Evolutionary conservation across 176 grass and related monocot genomes (phyloP), one percentile per base, ranked within the genome.

Genomic region (Themeda triandra): DNA sequence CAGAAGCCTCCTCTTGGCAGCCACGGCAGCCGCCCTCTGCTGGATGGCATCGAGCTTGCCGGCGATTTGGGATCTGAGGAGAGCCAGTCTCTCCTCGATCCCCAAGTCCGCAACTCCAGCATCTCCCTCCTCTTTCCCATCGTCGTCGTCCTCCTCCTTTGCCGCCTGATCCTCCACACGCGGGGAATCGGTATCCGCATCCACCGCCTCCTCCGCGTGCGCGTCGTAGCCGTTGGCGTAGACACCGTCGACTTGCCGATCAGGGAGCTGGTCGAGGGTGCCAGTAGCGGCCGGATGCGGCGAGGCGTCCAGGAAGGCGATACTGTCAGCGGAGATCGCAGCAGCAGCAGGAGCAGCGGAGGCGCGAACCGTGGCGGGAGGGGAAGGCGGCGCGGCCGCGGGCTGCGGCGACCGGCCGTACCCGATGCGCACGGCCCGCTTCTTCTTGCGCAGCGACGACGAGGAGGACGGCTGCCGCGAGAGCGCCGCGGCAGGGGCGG

Each of bases 381-480:
- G 67, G 23, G 69, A 56, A 23, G 66, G 14, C 46, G 85, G 77
- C 44, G 11, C 24, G 2, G 85, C 73, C 44, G 11, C 24, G 2
- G 71, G 72, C 21, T 67, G 85, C 70, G 89, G 81, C 82, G 84
- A 78, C 63, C 96, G 96, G 62, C 87, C 96, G 59, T 96, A 96
- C 46, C 96, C 96, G 68, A 99, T 91, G 82, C 96, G 96, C 58
- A 96, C 89, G 31, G 91, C 96, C 69, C 93, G 86, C 86, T 96
- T 99, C 89, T 99, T 99, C 89, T 96, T 96, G 30, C 96, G 91
- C 25, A 94, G 94, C 74, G 93, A 68, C 64, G 70, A 81, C 41
- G 31, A 39, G 30, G 30, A 40, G 31, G 85, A 77, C 31, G 75
- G 27, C 37, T 75, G 85, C 71, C 71, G 69, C 10, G 87, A 81